Evolutionary conservation across 2,329 filamentous ascomycete genomes (phyloP), one percentile per base, ranked within the genome.

Genomic region (Trichoderma afroharzianum): DNA sequence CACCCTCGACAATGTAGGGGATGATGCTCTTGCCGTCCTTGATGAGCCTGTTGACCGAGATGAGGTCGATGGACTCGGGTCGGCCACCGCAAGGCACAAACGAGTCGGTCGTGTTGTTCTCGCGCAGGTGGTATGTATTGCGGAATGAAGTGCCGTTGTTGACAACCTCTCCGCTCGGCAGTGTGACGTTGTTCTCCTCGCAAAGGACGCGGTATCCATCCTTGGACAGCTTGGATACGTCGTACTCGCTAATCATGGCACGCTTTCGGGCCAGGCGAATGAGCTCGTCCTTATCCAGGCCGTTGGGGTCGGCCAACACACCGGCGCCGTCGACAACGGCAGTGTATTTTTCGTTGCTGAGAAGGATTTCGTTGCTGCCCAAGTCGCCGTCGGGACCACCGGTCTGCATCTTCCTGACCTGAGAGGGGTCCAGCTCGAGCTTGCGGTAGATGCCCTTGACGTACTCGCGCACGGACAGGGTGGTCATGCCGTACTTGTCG

Each of bases 371-470:
- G 82, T 99, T 99, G 78, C 95, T 98, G 75, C 96, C 96, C 73
- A 99, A 87, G 81, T 99, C 96, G 74, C 96, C 96, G 76, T 99
- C 96, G 2, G 96, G 96, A 4, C 96, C 96, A 82, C 96, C 96
- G 59, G 96, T 99, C 85, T 99, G 96, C 87, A 99, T 91, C 86
- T 99, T 99, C 80, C 89, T 88, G 75, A 98, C 93, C 71, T 88
- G 91, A 68, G 90, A 89, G 21, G 95, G 93, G 78, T 98, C 94
- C 63, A 99, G 90, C 75, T 95, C 90, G 74, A 97, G 87, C 87
- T 98, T 98, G 80, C 96, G 92, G 86, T 99, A 98, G 82, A 99
- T 97, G 61, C 96, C 96, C 78, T 94, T 90, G 75, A 99, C 93
- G 77, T 97, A 99, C 83, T 99, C 94, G 59, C 96, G 94, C 63